These are phyloP conservation scores for Epicoccum sorghinum DNA, from an alignment of 2,329 filamentous ascomycete species.

Conservation along the genomic window DNA sequence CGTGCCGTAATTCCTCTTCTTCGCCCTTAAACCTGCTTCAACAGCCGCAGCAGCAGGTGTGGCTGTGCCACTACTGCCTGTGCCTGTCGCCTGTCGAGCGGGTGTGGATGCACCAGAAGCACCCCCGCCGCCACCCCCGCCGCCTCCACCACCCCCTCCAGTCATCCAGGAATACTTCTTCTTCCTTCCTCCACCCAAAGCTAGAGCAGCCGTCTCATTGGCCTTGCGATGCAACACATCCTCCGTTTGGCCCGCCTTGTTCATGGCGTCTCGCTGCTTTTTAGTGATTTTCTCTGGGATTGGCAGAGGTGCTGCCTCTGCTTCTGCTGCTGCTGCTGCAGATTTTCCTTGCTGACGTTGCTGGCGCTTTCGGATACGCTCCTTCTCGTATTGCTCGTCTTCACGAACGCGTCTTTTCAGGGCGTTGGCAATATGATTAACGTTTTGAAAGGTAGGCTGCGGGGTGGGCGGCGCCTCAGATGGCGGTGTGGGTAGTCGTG, in stretches of 20 bases:
- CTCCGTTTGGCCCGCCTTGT: constrained; percentile 75
- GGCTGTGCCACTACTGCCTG: constrained; percentile 32
- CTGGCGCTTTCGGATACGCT: constrained; percentile 55
- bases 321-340: constrained; percentile 35
- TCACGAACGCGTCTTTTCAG: constrained; percentile 40
- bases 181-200: constrained; percentile 65
- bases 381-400: constrained; percentile 76
- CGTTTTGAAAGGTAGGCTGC: constrained; percentile 55
- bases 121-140: constrained; percentile 44
- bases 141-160: constrained; percentile 47
- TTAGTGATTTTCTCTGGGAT: constrained; percentile 68
- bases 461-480: constrained; percentile 56
- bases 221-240: constrained; percentile 80
- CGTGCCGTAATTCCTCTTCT: constrained; percentile 69
- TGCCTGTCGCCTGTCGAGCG: constrained; percentile 31
- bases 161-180: constrained; percentile 82
- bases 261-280: constrained; percentile 81
- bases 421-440: constrained; percentile 66
- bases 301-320: constrained; percentile 31
- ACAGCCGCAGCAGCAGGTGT: constrained; percentile 29
- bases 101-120: constrained; percentile 43
- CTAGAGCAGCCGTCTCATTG: constrained; percentile 83
- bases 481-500: constrained; percentile 53
- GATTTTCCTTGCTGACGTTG: constrained; percentile 45
- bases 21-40: constrained; percentile 58